These are phyloP conservation scores for Bipolaris victoriae DNA, from an alignment of 2,329 filamentous ascomycete genomes.

Conservation along the genomic window DNA sequence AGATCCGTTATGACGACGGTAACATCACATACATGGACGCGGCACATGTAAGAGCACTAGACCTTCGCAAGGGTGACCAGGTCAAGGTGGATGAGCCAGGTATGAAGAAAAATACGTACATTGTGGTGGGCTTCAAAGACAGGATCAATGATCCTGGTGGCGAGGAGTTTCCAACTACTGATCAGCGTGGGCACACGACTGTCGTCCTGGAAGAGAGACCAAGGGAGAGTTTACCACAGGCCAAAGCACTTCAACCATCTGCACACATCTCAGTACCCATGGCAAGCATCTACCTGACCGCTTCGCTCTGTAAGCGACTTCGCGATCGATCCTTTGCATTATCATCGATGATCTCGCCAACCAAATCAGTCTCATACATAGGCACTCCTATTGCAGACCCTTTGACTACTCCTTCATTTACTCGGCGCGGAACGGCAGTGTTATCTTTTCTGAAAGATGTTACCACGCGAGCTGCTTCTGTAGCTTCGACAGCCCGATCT, in stretches of 20 bases:
- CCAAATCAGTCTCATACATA: constrained; percentile 27
- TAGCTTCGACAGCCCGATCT: constrained; percentile 33
- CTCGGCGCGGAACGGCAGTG: constrained; percentile 48
- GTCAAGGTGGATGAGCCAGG: constrained; percentile 55
- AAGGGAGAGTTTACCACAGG: constrained; percentile 46
- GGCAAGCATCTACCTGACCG: constrained; percentile 53
- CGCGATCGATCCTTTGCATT: constrained; percentile 48
- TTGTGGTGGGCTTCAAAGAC: constrained; percentile 53
- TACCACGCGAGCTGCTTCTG: constrained; percentile 36
- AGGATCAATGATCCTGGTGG: constrained; percentile 31
- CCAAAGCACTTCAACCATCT: constrained; percentile 14
- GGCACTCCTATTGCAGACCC: constrained; percentile 41
- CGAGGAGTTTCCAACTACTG: constrained; percentile 47
- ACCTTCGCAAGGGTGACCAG: constrained; percentile 53
- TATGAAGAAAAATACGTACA: constrained; percentile 54
- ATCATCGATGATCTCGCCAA: constrained; percentile 24
- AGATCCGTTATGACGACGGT: constrained; percentile 57
- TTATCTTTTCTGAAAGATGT: constrained; percentile 37
- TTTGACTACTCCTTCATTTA: constrained; percentile 57
- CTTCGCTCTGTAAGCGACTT: constrained; percentile 52
- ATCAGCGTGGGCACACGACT: constrained; percentile 51
- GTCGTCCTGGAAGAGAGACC: constrained; percentile 51
- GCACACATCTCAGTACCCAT: constrained; percentile 50
- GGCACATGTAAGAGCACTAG: constrained; percentile 49
- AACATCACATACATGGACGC: constrained; percentile 51